Conservation (phyloP, 768 basidiomycete species). For the Coprinopsis cinerea region DNA sequence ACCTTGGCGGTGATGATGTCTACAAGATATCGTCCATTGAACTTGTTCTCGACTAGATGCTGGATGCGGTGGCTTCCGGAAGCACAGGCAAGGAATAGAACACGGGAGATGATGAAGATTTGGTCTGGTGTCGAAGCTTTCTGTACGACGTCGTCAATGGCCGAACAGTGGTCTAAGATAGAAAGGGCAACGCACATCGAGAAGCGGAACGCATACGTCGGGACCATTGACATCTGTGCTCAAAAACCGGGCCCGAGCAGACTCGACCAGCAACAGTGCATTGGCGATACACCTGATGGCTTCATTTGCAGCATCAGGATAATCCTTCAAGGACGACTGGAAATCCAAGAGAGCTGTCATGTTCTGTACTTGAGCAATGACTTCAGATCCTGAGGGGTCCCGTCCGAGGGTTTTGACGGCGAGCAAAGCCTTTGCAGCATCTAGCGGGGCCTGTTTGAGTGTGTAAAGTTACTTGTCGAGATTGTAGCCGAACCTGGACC, state of each 20-base stretch:
- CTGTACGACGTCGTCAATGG: constrained; percentile 39
- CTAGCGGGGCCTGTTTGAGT: constrained; percentile 30
- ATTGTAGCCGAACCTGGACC: constrained; percentile 43
- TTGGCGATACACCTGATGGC: constrained; percentile 78
- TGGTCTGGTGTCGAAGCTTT: constrained; percentile 56
- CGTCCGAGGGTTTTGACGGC: constrained; percentile 74
- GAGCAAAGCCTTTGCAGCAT: constrained; percentile 59
- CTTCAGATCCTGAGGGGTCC: constrained; percentile 58
- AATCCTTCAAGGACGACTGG: constrained; percentile 48
- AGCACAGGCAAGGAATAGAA: constrained; percentile 69
- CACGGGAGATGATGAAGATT: constrained; percentile 69
- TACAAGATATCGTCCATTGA: constrained; percentile 47
- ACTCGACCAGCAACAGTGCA: constrained; percentile 63
- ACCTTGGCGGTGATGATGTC: constrained; percentile 60
- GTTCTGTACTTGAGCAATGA: constrained; percentile 50
- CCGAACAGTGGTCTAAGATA: background rate
- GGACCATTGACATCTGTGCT: constrained; percentile 60
- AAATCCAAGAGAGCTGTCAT: constrained; percentile 51
- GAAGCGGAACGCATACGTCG: constrained; percentile 43
- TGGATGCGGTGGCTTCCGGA: constrained; percentile 45
- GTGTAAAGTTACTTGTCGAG: background rate
- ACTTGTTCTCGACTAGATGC: constrained; percentile 61
- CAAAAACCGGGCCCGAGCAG: constrained; percentile 53
- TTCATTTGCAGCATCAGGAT: constrained; percentile 56
- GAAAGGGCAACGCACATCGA: constrained; percentile 44